phyloP scores from a whole-genome alignment of 768 basidiomycete genomes.

The Pleurotus tuber-regium region DNA sequence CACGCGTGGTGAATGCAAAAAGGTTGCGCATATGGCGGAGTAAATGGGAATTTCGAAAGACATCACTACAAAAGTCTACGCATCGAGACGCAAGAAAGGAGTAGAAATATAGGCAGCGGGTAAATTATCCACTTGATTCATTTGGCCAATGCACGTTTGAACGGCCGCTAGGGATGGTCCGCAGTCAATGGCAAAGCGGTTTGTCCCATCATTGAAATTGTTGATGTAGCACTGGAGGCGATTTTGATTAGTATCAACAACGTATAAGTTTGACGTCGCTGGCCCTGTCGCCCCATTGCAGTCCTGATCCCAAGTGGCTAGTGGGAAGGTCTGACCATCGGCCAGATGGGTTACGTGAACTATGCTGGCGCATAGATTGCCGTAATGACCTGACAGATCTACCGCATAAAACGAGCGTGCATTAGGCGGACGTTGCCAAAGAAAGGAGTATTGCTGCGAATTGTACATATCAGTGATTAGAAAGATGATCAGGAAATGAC shows the following conservation, averaged over 20 bases:
- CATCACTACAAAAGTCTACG: no score
- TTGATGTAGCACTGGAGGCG: neutral
- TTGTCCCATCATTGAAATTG: conserved; percentile 1
- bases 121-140: neutral
- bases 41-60: no score
- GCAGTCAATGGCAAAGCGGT: conserved; percentile 3
- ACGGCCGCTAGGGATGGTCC: neutral
- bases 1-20: no score
- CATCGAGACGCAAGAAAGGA: neutral
- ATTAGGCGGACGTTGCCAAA: neutral
- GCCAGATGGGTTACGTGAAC: neutral
- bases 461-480: neutral
- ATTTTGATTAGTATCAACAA: neutral
- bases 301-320: conserved; percentile 5
- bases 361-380: neutral
- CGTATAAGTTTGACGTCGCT: neutral
- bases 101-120: neutral
- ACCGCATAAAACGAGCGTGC: neutral
- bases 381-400: neutral
- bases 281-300: neutral
- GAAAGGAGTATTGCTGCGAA: neutral
- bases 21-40: no score
- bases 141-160: neutral
- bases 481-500: neutral
- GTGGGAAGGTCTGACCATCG: neutral